A percentile compares a stretch with the other conserved stretches of the same genome.
These are phyloP conservation scores for Globisporangium orthogonon DNA, from an alignment of 352 stramenopile species.

Conservation along the genomic window DNA sequence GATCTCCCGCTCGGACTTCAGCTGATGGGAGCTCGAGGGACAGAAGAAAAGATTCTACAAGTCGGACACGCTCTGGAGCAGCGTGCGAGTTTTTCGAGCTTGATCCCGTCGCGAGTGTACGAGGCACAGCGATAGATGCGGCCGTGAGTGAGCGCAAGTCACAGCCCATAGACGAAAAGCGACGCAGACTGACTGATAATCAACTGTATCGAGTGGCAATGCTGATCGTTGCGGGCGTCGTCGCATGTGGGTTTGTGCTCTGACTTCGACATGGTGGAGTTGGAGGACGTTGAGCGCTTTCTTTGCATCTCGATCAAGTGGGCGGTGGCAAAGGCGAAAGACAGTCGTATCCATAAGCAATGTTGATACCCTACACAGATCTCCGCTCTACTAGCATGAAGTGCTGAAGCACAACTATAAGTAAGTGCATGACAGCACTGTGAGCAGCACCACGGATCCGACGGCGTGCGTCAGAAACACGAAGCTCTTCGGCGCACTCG, in stretches of 20 bases:
- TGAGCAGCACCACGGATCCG: neutral
- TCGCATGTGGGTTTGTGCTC: too few species aligned
- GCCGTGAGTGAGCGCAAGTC: neutral
- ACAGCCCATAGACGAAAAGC: neutral
- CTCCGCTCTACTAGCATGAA: too few species aligned
- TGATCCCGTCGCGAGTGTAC: slow-evolving; percentile 54
- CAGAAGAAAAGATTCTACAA: slow-evolving; percentile 54
- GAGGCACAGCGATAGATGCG: slow-evolving; percentile 14
- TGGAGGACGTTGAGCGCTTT: too few species aligned
- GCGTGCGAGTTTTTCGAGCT: slow-evolving; percentile 32
- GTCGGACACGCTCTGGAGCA: slow-evolving; percentile 63
- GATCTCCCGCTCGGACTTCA: slow-evolving; percentile 72
- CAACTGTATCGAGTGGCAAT: neutral
- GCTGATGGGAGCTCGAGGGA: slow-evolving; percentile 61
- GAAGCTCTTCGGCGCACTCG: neutral
- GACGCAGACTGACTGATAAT: neutral
- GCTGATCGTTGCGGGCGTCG: too few species aligned
- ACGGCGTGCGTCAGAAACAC: neutral
- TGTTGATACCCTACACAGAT: too few species aligned
- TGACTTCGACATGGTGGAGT: too few species aligned
- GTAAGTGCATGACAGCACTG: neutral
- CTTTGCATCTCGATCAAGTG: too few species aligned
- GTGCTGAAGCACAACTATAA: neutral
- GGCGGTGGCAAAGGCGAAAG: too few species aligned
- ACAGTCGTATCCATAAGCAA: too few species aligned